Base-by-base conservation (phyloP, 305 asterid species). In the Rubia balearica region DNA sequence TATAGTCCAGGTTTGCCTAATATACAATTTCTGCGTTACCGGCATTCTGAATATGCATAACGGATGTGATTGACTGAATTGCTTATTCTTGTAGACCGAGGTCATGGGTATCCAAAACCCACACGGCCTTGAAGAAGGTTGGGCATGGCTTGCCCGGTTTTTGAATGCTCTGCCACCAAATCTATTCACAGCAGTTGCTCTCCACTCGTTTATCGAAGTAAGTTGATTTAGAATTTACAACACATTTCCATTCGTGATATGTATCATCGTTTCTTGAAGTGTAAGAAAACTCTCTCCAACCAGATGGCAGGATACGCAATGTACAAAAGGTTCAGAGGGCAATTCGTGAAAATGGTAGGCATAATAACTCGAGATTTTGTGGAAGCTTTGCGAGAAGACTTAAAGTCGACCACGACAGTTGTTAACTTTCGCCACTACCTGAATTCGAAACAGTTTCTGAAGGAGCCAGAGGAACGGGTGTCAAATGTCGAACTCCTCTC, bases 121-220 rank as follows among this genome's bases (percentile, higher is more conserved):
- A 72, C 96, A 91, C 72, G 98, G 96, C 64, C 78, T 83, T 55
- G 45, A 65, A 74, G 93, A 89, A 76, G 97, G 96, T 53, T 93
- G 98, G 97, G 83, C 92, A 48, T 93, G 98, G 98, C 85, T 91
- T 59, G 92, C 97, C 40, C 83, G 97, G 79, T 87, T 91, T 86
- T 80, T 90, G 78, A 93, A 93, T 75, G 30, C 85, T 71, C 80
- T 93, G 67, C 98, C 97, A 1, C 88, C 96, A 68, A 93, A 93
- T 81, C 72, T 81, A n/a, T 89, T 83, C 71, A 89, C 98, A 14
- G 95, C 90, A 51, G 78, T 75, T 68, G 95, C 96, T 0, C 82
- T 89, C 60, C 79, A 82, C 67, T 85, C 96, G 7, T 92, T 90
- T 84, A 87, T 92, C 33, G 90, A 85, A 78, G 97, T 90, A 84